Conservation (phyloP, 176 grass and related monocot genomes). For the Dactylis glomerata region DNA sequence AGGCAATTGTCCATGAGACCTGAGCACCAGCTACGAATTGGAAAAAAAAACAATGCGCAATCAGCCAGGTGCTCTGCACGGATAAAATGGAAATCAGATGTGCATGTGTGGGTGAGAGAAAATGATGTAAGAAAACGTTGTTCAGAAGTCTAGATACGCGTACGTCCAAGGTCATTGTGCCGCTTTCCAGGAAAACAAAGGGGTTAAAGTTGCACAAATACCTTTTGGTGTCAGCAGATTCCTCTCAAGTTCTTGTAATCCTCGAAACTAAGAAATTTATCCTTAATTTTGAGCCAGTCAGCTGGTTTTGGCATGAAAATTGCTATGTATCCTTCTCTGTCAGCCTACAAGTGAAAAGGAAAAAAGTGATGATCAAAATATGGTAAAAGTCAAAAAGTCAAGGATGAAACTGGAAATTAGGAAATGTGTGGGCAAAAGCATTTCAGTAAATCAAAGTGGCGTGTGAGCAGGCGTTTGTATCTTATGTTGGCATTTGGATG, state of each 20-base stretch:
- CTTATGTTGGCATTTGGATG: neutral
- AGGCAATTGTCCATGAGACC: neutral
- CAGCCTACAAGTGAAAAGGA: conserved; percentile 45
- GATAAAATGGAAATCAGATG: neutral
- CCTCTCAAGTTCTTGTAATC: conserved; percentile 83
- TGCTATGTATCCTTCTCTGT: conserved; percentile 89
- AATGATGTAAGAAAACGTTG: neutral
- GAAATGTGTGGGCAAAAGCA: neutral
- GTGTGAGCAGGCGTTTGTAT: neutral
- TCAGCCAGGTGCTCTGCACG: neutral
- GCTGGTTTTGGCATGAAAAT: conserved; percentile 78
- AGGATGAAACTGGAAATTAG: neutral
- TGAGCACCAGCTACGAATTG: neutral
- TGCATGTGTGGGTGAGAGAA: neutral
- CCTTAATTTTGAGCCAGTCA: conserved; percentile 95
- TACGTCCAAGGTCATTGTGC: neutral
- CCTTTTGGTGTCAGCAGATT: conserved; percentile 29
- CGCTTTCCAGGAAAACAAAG: neutral
- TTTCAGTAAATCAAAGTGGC: neutral
- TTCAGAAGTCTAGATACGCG: neutral
- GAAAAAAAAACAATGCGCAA: neutral
- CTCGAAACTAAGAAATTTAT: conserved; percentile 64
- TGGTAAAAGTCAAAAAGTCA: neutral
- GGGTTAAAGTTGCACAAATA: neutral
- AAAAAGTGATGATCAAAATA: neutral